phyloP scores from a whole-genome alignment of 1,139 yeast species.

The Meyerozyma carpophila region DNA sequence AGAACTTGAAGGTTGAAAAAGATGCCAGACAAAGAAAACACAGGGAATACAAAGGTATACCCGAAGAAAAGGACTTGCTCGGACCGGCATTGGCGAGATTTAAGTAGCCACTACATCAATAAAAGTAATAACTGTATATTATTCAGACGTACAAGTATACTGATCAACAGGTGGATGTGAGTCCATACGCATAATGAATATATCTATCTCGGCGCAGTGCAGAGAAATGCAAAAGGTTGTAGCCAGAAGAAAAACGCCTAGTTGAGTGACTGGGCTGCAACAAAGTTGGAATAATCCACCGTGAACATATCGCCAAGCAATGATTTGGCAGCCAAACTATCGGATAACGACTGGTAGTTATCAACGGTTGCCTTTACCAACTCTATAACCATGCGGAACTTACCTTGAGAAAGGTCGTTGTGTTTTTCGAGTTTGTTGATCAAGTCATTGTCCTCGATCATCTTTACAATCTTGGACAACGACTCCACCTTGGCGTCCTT shows the following conservation, averaged over 20 bases:
- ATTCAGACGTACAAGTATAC: neutral
- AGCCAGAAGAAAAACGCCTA: neutral
- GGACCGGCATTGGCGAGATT: conserved; percentile 59
- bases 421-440: conserved; percentile 50
- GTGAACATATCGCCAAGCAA: conserved; percentile 38
- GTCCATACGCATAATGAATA: neutral
- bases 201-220: neutral
- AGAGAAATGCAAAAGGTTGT: neutral
- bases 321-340: conserved; percentile 12
- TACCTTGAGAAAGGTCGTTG: conserved; percentile 51
- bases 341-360: conserved; percentile 20
- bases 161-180: neutral
- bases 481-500: conserved; percentile 22
- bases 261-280: neutral
- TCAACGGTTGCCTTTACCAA: conserved; percentile 37
- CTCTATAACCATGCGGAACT: conserved; percentile 43
- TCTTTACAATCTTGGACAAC: conserved; percentile 18
- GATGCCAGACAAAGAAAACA: conserved; percentile 56
- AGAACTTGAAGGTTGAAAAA: conserved; percentile 70
- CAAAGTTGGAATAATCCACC: conserved; percentile 41
- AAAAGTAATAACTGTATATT: neutral
- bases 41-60: conserved; percentile 45
- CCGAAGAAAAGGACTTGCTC: conserved; percentile 46
- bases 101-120: conserved; percentile 14
- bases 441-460: conserved; percentile 30